Conservation (phyloP, 2,329 filamentous ascomycete species). For the Fusarium sp. region DNA sequence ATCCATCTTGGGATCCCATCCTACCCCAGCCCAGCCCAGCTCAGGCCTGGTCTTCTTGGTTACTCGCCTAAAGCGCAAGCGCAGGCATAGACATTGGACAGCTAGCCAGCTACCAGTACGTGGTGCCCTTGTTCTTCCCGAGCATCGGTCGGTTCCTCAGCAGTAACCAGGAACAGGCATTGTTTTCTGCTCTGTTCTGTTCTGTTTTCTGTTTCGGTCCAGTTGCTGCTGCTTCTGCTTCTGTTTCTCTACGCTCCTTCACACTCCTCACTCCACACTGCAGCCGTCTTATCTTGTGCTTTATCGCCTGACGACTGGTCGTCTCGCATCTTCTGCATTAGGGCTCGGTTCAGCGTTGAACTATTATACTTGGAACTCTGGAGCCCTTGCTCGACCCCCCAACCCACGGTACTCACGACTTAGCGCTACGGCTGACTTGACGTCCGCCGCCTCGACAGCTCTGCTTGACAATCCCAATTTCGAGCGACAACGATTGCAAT, state of each 20-base stretch:
- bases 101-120: conserved; percentile 5
- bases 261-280: conserved; percentile 39
- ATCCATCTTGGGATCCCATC: conserved; percentile 36
- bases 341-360: conserved; percentile 46
- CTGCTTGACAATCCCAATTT: conserved; percentile 26
- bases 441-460: conserved; percentile 39
- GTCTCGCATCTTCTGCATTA: conserved; percentile 49
- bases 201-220: conserved; percentile 24
- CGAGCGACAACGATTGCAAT: conserved; percentile 26
- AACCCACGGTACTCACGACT: conserved; percentile 29
- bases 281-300: conserved; percentile 34
- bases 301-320: conserved; percentile 49
- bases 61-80: conserved; percentile 44
- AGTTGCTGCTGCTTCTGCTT: conserved; percentile 33
- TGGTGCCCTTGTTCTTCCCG: conserved; percentile 36
- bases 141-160: conserved; percentile 32
- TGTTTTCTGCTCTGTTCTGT: conserved; percentile 41
- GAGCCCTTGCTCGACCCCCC: conserved; percentile 38
- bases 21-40: conserved; percentile 40
- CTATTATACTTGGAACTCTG: conserved; percentile 41
- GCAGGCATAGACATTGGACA: conserved; percentile 26
- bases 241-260: conserved; percentile 49
- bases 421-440: conserved; percentile 48
- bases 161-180: conserved; percentile 25
- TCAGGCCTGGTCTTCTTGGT: conserved; percentile 37